A percentile compares a stretch with the other conserved stretches of the same genome.
Evolutionary conservation across 2,329 filamentous ascomycete genomes (phyloP).

Genomic region (Aspergillus cejpii): DNA sequence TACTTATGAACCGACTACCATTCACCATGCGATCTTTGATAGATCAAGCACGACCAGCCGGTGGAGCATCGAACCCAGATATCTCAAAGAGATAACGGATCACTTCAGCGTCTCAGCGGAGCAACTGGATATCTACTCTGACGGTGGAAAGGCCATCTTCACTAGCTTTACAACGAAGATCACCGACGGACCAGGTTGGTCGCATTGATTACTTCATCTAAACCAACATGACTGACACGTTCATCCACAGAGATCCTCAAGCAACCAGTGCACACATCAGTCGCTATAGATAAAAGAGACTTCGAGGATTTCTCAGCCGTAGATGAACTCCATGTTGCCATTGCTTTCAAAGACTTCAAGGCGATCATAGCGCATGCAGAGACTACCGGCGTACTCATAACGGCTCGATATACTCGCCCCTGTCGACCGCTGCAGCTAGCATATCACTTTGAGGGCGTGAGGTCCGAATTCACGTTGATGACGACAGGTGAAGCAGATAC

Average conservation of each 20-base stretch:
- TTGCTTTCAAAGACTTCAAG: slow-evolving; percentile 61
- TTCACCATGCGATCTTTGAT: slow-evolving; percentile 60
- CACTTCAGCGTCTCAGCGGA: slow-evolving; percentile 60
- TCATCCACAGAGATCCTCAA: slow-evolving; percentile 52
- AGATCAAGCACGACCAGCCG: slow-evolving; percentile 49
- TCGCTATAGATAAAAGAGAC: slow-evolving; percentile 55
- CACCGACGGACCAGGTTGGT: slow-evolving; percentile 51
- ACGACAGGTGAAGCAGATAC: slow-evolving; percentile 51
- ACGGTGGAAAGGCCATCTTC: slow-evolving; percentile 54
- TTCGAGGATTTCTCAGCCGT: slow-evolving; percentile 56
- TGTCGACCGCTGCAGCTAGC: slow-evolving; percentile 55
- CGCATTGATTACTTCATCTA: not conserved
- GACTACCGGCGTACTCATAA: slow-evolving; percentile 49
- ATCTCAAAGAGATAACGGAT: slow-evolving; percentile 56
- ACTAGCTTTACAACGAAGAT: slow-evolving; percentile 62
- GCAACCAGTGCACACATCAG: slow-evolving; percentile 58
- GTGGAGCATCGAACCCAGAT: slow-evolving; percentile 53
- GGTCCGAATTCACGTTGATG: slow-evolving; percentile 59
- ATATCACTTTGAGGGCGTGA: slow-evolving; percentile 51
- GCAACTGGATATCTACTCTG: slow-evolving; percentile 56
- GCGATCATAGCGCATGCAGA: slow-evolving; percentile 58
- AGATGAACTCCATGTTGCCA: slow-evolving; percentile 55
- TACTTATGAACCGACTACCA: slow-evolving; percentile 56
- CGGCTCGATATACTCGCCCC: slow-evolving; percentile 54
- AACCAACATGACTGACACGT: slow-evolving; percentile 7